Evolutionary conservation across 1,284 basidiomycete species (phyloP), one percentile per base, ranked within the genome.

Genomic region (Cryptococcus sp.): DNA sequence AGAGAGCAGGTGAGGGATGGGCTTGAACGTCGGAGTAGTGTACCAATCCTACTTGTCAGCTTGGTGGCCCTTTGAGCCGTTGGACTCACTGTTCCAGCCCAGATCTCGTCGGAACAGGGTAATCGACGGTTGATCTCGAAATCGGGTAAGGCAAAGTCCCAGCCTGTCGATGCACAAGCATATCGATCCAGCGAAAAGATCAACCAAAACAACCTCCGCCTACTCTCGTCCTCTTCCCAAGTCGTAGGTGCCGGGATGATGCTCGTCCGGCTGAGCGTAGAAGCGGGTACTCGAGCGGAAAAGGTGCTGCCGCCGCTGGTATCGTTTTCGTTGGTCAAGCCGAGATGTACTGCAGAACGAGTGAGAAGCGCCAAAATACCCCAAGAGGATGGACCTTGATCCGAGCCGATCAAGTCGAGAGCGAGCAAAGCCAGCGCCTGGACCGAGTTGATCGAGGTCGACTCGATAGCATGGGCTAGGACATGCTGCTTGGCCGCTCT

Each of bases 111-210:
- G 0, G 62, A 47, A 38, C 67, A 69, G 4, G 72, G 72, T 24
- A 74, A 46, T 21, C 71, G 43, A 10, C 71, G 50, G 46, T 58
- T 61, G 47, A 74, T 68, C 32, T 72, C 70, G n/a, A 54, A 58
- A 41, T 71, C 66, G 0, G 65, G 66, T 5, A 74, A 58, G 2
- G 71, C 69, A 54, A 72, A 72, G 34, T 73, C 71, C 68, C 69
- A 72, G 0, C 71, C 72, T 0, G 72, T 73, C 7, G 66, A 64
- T 3, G 64, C 66, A 38, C 68, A 71, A 4, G 70, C 69, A 52
- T 73, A 73, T 35, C 72, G 60, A 54, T 74, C 72, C 25, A 74
- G 54, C 10, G 60, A 56, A 47, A 69, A 73, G 45, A 74, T 70
- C 43, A 72, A 50, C 72, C 72, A 74, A 47, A 72, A 72, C 45